These are phyloP conservation scores for Phytophthora pistaciae DNA, from an alignment of 352 stramenopile genomes.

Conservation along the genomic window DNA sequence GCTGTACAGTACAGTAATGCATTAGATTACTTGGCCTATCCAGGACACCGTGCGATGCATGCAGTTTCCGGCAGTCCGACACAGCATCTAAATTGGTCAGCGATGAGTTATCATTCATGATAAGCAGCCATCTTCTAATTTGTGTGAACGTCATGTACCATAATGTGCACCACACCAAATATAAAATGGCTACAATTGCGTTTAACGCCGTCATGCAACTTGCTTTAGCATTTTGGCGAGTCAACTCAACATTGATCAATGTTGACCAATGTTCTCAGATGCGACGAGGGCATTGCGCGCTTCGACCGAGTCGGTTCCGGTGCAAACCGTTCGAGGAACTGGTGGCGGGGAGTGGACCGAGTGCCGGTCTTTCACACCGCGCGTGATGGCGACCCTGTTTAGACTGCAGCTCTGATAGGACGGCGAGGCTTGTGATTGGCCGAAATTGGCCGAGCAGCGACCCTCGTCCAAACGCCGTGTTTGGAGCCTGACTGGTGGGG, in stretches of 20 bases:
- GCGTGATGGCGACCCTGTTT: constrained; percentile 15
- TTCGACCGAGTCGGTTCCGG: not conserved
- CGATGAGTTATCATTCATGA: not conserved
- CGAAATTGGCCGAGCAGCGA: not conserved
- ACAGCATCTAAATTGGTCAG: not conserved
- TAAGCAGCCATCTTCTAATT: not conserved
- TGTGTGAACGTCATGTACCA: not conserved
- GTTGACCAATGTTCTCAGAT: not conserved
- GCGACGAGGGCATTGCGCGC: not conserved
- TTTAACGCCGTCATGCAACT: not conserved
- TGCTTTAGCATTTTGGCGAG: too few species aligned
- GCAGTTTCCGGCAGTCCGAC: too few species aligned
- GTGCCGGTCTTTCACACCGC: constrained; percentile 14
- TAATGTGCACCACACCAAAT: not conserved
- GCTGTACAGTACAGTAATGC: too few species aligned
- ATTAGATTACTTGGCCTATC: too few species aligned
- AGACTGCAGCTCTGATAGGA: constrained; percentile 21
- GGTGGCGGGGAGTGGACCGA: constrained; percentile 3
- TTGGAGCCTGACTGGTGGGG: constrained; percentile 12
- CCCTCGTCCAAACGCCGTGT: constrained; percentile 17
- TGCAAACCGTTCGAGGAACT: constrained; percentile 1
- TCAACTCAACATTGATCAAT: too few species aligned
- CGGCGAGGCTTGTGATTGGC: not conserved
- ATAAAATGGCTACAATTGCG: not conserved
- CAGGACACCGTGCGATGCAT: too few species aligned